Conservation (phyloP, 2,329 filamentous ascomycete genomes). For the Pseudogymnoascus sp. region DNA sequence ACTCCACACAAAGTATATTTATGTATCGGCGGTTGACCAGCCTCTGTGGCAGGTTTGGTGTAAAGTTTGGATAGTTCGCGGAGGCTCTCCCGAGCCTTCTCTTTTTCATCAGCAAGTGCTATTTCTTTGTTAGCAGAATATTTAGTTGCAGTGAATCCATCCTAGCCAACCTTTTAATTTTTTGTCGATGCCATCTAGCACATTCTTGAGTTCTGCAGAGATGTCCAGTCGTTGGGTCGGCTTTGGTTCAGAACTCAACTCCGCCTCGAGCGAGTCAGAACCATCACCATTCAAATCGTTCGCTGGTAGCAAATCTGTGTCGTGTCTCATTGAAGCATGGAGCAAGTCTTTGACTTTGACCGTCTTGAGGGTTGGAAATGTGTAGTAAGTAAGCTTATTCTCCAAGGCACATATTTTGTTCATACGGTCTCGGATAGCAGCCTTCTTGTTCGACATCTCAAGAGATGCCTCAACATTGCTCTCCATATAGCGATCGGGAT, state of each 20-base stretch:
- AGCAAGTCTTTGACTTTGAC: constrained; percentile 28
- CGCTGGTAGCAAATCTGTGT: constrained; percentile 18
- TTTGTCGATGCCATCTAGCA: constrained; percentile 27
- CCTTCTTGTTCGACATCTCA: constrained; percentile 33
- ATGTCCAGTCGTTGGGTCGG: constrained; percentile 17
- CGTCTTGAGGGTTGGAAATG: constrained; percentile 18
- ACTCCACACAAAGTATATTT: constrained; percentile 47
- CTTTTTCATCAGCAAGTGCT: constrained; percentile 27
- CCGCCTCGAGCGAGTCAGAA: constrained; percentile 14
- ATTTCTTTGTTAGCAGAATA: constrained; percentile 16
- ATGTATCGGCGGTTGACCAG: constrained; percentile 21
- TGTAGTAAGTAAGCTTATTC: constrained; percentile 22
- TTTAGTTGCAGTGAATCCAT: neutral
- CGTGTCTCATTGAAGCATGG: constrained; percentile 25
- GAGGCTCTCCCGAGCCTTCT: constrained; percentile 24
- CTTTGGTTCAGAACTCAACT: constrained; percentile 3
- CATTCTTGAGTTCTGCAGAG: constrained; percentile 23
- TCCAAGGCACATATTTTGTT: constrained; percentile 22
- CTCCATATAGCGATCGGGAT: constrained; percentile 47
- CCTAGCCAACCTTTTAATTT: constrained; percentile 25
- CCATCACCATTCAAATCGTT: constrained; percentile 13
- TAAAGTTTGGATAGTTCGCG: constrained; percentile 36
- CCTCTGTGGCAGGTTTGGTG: constrained; percentile 23
- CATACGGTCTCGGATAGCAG: constrained; percentile 24
- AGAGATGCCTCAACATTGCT: constrained; percentile 39